Evolutionary conservation across 805 yeast genomes (phyloP).

Genomic region (Wickerhamiella vanderwaltii): DNA sequence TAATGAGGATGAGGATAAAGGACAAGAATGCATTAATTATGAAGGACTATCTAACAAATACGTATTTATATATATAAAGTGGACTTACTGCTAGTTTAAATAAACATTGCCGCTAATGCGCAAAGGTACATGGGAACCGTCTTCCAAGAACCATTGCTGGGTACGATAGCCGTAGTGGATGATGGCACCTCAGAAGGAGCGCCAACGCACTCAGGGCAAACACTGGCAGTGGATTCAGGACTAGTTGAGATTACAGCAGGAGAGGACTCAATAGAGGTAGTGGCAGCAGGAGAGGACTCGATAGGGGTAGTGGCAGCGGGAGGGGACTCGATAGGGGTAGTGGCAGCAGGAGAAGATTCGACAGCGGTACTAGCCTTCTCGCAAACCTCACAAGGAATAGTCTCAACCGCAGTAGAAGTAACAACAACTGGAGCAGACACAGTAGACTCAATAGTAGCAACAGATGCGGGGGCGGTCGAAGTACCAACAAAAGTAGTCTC

Average conservation of each 20-base stretch:
- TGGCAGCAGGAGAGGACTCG: neutral
- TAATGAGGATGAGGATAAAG: too few relatives aligned
- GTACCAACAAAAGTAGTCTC: neutral
- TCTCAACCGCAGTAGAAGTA: neutral
- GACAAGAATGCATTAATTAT: slow-evolving; percentile 5
- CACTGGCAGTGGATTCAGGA: neutral
- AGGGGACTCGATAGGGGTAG: neutral
- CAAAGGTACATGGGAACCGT: slow-evolving; percentile 1
- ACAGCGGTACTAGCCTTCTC: neutral
- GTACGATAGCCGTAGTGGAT: neutral
- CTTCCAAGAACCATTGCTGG: slow-evolving; percentile 8
- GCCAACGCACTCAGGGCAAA: neutral
- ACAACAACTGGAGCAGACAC: neutral
- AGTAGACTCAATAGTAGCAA: neutral
- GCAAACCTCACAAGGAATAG: neutral
- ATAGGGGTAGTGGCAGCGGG: neutral
- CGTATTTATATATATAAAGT: too few relatives aligned
- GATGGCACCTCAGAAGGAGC: slow-evolving; percentile 1
- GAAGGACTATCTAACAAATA: slow-evolving; percentile 5
- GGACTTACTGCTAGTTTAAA: neutral
- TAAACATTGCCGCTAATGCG: neutral
- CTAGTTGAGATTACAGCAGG: neutral
- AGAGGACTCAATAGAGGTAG: neutral
- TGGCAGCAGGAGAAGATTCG: neutral
- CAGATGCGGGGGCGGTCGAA: slow-evolving; percentile 1